Base-by-base conservation (phyloP, 768 basidiomycete genomes). In the Coprinopsis strossmayeri region DNA sequence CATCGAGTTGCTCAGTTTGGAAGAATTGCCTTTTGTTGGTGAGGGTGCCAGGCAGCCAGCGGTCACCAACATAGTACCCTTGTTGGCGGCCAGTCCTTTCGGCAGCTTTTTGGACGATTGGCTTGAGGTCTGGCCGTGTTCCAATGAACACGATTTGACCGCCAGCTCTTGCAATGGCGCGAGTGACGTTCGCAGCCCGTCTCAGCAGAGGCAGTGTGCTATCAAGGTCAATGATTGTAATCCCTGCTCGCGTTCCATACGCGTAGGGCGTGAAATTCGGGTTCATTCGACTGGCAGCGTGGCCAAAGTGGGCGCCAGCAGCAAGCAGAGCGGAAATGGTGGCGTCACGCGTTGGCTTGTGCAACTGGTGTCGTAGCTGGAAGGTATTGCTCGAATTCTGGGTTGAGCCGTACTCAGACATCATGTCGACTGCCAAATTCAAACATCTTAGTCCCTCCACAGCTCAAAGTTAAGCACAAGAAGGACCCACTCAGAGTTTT, bases 31-130 rank as follows among this genome's bases (percentile, higher is more conserved):
- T 67, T 59, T 79, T 79, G 69, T 99, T 97, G 39, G 95, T 95
- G 55, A 98, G 74, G 20, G 88, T 90, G n/a, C 96, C 96, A 1
- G 95, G 90, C 30, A 93, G 72, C 96, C 96, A 99, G 61, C 85
- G 75, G 48, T 91, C 87, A 13, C 83, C 84, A 43, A 96, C 83
- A 52, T 87, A 80, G 68, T 79, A 98, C 0, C 85, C 93, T 61
- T 90, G 89, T 34, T 71, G 59, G 4, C 23, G 44, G 21, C 83
- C 92, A 52, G 97, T 63, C 34, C 90, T 81, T 55, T 80, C 77
- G 4, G 91, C 86, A 12, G 93, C 89, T 57, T 82, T 82, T 55
- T 81, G 76, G 24, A 93, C 83, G 17, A 85, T 69, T 20, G 80
- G 77, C 52, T 83, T 77, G 45, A 92, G 72, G 66, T 91, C 86